Percentiles rank a stretch among this genome's conserved stretches.
These are phyloP conservation scores for Amylostereum areolatum DNA, from an alignment of 1,284 basidiomycete species.

Conservation along the genomic window DNA sequence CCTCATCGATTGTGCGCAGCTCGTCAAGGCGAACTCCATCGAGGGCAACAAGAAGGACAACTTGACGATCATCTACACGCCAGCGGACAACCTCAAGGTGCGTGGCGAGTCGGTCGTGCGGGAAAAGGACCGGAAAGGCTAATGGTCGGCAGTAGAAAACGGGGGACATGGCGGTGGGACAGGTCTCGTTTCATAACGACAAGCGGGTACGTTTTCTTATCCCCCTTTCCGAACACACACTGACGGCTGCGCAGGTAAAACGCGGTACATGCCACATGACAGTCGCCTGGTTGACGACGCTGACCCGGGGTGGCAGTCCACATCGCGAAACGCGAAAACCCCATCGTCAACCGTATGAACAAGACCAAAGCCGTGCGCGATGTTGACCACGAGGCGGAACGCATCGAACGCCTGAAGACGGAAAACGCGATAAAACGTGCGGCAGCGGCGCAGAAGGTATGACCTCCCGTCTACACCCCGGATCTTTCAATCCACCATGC, in stretches of 20 bases:
- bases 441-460: constrained; percentile 58
- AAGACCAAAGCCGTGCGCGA: constrained; percentile 86
- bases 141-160: constrained; percentile 73
- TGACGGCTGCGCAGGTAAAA: constrained; percentile 53
- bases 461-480: constrained; percentile 2
- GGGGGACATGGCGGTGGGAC: constrained; percentile 93
- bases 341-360: constrained; percentile 89
- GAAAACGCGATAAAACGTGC: constrained; percentile 67
- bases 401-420: constrained; percentile 73
- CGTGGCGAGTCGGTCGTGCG: constrained; percentile 4
- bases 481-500: too few relatives aligned
- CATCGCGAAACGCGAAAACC: constrained; percentile 78
- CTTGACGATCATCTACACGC: constrained; percentile 91
- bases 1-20: constrained; percentile 83
- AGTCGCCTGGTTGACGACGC: neutral
- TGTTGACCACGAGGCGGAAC: constrained; percentile 90
- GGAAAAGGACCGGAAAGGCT: neutral
- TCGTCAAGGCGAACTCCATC: constrained; percentile 97
- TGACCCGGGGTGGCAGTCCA: constrained; percentile 44
- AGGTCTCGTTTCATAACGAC: constrained; percentile 92
- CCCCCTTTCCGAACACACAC: constrained; percentile 2
- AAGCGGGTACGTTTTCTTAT: constrained; percentile 48
- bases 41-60: constrained; percentile 98
- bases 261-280: constrained; percentile 41
- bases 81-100: constrained; percentile 85